A percentile compares a stretch with the other conserved stretches of the same genome.
Conservation (phyloP, 495 filamentous ascomycete species). For the Penicillium diatomitis region DNA sequence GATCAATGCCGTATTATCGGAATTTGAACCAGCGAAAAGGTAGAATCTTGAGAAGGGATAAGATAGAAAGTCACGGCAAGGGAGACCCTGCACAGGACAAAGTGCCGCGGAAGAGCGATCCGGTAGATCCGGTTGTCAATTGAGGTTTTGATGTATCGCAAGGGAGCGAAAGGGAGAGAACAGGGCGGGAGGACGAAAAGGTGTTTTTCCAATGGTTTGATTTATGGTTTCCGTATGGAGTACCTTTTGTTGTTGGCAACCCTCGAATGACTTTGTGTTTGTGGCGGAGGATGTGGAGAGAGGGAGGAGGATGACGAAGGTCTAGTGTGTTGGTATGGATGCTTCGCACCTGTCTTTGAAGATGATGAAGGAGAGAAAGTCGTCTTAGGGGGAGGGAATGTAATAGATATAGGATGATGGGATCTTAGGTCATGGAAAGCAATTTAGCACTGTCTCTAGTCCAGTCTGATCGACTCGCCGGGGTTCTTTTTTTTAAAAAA, state of each 20-base stretch:
- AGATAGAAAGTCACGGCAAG: conserved; percentile 28
- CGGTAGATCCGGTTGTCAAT: conserved; percentile 29
- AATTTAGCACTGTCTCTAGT: conserved; percentile 1
- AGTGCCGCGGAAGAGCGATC: conserved; percentile 30
- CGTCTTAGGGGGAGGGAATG: conserved; percentile 7
- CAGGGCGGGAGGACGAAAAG: conserved; percentile 13
- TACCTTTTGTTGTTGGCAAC: not conserved
- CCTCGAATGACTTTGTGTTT: not conserved
- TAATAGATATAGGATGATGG: conserved; percentile 25
- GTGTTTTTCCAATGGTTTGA: not conserved
- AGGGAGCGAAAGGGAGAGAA: conserved; percentile 24
- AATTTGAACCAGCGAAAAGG: conserved; percentile 27
- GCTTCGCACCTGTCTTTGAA: conserved; percentile 12
- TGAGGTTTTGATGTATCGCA: conserved; percentile 26
- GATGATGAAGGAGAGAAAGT: conserved; percentile 18
- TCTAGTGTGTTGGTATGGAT: conserved; percentile 9
- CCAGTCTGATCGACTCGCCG: conserved; percentile 8
- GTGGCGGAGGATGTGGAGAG: not conserved
- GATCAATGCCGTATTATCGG: conserved; percentile 21
- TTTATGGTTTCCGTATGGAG: not conserved
- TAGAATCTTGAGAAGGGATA: conserved; percentile 14
- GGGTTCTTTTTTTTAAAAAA: conserved; percentile 12
- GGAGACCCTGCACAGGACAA: conserved; percentile 31
- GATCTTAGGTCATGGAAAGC: not conserved
- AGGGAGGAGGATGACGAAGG: conserved; percentile 1